Percentiles rank a stretch among this genome's conserved stretches.
These are phyloP conservation scores for Pouteria campechiana DNA, from an alignment of 179 eudicot species.

Conservation along the genomic window DNA sequence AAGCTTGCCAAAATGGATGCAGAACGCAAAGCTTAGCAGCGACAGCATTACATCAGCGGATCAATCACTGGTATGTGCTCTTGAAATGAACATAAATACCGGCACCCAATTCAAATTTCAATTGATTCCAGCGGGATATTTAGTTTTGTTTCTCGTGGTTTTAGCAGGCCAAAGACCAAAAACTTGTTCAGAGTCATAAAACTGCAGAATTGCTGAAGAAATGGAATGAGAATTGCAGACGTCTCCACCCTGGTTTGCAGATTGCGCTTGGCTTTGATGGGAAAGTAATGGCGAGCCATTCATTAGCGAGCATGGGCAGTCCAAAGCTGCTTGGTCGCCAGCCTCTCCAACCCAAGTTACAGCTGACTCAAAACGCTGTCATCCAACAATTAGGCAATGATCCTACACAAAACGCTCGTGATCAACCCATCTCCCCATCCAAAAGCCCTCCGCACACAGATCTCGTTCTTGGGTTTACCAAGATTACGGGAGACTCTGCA, in stretches of 20 bases:
- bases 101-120: neutral
- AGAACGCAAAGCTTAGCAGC: constrained; percentile 39
- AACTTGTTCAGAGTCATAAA: constrained; percentile 35
- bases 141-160: neutral
- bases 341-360: constrained; percentile 47
- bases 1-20: constrained; percentile 74
- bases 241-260: constrained; percentile 63
- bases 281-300: constrained; percentile 24
- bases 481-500: constrained; percentile 8
- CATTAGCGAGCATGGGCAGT: constrained; percentile 43
- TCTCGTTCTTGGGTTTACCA: constrained; percentile 53
- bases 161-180: constrained; percentile 55
- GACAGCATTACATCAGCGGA: constrained; percentile 17
- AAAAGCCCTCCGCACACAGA: constrained; percentile 75
- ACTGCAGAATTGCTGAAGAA: constrained; percentile 68
- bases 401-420: too few species aligned
- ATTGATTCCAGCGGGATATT: neutral
- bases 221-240: constrained; percentile 72
- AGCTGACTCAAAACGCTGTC: constrained; percentile 24
- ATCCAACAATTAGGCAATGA: constrained; percentile 34
- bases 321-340: constrained; percentile 40
- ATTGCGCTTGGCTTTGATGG: constrained; percentile 30
- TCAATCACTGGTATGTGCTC: constrained; percentile 32
- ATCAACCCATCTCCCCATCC: constrained; percentile 11
- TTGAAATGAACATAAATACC: neutral